Base-by-base conservation (phyloP, 768 basidiomycete species). In the Leucocoprinus birnbaumii region DNA sequence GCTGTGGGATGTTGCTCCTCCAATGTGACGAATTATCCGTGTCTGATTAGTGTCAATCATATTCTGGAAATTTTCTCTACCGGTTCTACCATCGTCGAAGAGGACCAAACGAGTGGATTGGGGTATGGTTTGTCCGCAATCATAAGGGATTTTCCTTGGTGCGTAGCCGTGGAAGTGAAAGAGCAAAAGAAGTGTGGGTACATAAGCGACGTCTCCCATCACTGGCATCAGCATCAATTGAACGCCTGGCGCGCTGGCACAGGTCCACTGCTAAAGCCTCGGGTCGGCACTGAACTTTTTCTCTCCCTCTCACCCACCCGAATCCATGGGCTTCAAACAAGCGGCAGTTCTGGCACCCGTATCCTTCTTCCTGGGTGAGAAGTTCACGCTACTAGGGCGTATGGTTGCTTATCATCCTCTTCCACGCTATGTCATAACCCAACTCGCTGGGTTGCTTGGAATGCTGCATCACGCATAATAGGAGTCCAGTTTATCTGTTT, bases 301-400 rank as follows among this genome's bases (percentile, higher is more conserved):
- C 53, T 58, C 26, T 38, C 50, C 46, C 40, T 35, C 51, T 54
- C 42, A 47, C 48, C 38, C 56, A 51, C 35, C 22, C 44, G 52
- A 43, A 51, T 62, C 55, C 31, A 95, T 96, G 93, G 89, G 89
- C 44, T 98, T 96, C 79, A 80, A 82, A 66, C 86, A 92, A 67
- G 93, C 91, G 40, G 87, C 91, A n/a, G 84, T 96, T 24, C 80
- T 96, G 41, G 85, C 86, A 38, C 87, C 93, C 26, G 85, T 87
- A 52, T 92, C 89, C 56, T 98, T 98, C 75, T 89, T 96, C 63
- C 78, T 98, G 40, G 94, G 94, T 84, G 66, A 73, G 80, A 68
- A 37, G 26, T 19, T 10, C 13, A 9, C 11, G 16, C n/a, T 27
- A 31, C n/a, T 2, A 18, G 7, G 13, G 34, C 31, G 31, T 35